phyloP scores from a whole-genome alignment of 768 basidiomycete genomes.

The Tricholoma hemisulphureum region DNA sequence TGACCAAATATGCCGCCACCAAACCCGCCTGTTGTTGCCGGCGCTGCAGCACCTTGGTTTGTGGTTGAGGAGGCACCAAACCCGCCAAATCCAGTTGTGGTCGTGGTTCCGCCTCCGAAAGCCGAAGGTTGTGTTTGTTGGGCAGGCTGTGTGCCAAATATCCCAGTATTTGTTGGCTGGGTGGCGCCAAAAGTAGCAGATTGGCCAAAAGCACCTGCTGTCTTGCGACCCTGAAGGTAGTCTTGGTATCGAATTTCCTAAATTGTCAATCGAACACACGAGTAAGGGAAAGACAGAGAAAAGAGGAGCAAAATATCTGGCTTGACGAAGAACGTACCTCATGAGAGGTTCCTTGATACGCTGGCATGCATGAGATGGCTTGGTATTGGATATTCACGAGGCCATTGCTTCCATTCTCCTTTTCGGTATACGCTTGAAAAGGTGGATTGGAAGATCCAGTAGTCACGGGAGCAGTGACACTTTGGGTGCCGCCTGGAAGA shows the following conservation, averaged over 20 bases:
- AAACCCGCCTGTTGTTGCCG: slow-evolving; percentile 36
- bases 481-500: slow-evolving; percentile 26
- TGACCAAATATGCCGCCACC: slow-evolving; percentile 33
- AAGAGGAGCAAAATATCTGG: slow-evolving; percentile 6
- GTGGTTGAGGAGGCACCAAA: slow-evolving; percentile 38
- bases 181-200: slow-evolving; percentile 46
- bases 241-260: slow-evolving; percentile 79
- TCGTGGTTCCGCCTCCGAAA: slow-evolving; percentile 38
- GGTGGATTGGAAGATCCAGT: slow-evolving; percentile 69
- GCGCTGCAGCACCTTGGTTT: slow-evolving; percentile 23
- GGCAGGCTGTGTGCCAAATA: slow-evolving; percentile 48
- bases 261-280: slow-evolving; percentile 5
- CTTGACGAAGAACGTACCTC: slow-evolving; percentile 48
- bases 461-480: slow-evolving; percentile 49
- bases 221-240: slow-evolving; percentile 72
- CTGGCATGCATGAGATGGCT: slow-evolving; percentile 76
- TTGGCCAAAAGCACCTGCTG: slow-evolving; percentile 62
- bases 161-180: slow-evolving; percentile 39
- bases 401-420: slow-evolving; percentile 49
- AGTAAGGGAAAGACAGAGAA: background rate
- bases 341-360: slow-evolving; percentile 74
- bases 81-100: slow-evolving; percentile 40
- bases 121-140: slow-evolving; percentile 37
- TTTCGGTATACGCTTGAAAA: slow-evolving; percentile 60
- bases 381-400: slow-evolving; percentile 67